These are phyloP conservation scores for Cucumis hystrix DNA, from an alignment of 306 rosid species.

Conservation along the genomic window DNA sequence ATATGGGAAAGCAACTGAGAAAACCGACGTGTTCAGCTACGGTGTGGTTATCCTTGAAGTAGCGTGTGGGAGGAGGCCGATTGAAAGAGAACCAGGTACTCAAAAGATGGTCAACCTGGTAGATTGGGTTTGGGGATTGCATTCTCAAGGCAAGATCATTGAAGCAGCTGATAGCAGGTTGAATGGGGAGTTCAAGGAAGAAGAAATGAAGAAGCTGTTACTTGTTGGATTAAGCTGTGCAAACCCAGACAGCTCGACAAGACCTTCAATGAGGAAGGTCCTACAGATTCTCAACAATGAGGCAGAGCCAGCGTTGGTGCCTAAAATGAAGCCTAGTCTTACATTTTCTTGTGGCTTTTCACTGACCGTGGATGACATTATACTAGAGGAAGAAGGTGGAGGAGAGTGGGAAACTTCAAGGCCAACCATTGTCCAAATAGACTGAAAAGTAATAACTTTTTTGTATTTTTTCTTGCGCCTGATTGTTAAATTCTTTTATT, in stretches of 20 bases:
- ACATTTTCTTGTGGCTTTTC: conserved; percentile 34
- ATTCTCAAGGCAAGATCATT: conserved; percentile 29
- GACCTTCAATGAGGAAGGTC: conserved; percentile 45
- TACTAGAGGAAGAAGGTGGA: conserved; percentile 36
- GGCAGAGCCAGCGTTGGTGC: conserved; percentile 20
- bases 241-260: conserved; percentile 28
- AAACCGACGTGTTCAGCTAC: conserved; percentile 61
- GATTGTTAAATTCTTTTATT: conserved; percentile 1
- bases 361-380: conserved; percentile 45
- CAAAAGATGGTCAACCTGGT: conserved; percentile 39
- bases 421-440: background rate
- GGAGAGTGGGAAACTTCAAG: conserved; percentile 3
- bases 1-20: conserved; percentile 71
- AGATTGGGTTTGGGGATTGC: conserved; percentile 49
- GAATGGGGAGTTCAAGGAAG: conserved; percentile 31
- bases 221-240: conserved; percentile 42
- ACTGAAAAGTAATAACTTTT: background rate
- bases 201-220: conserved; percentile 34
- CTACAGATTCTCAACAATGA: conserved; percentile 33
- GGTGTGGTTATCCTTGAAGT: conserved; percentile 56
- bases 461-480: background rate
- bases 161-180: conserved; percentile 39
- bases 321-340: conserved; percentile 31
- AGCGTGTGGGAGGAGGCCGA: conserved; percentile 54
- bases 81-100: conserved; percentile 20